Conservation (phyloP, 2,329 filamentous ascomycete genomes). For the Aspergillus sergii region DNA sequence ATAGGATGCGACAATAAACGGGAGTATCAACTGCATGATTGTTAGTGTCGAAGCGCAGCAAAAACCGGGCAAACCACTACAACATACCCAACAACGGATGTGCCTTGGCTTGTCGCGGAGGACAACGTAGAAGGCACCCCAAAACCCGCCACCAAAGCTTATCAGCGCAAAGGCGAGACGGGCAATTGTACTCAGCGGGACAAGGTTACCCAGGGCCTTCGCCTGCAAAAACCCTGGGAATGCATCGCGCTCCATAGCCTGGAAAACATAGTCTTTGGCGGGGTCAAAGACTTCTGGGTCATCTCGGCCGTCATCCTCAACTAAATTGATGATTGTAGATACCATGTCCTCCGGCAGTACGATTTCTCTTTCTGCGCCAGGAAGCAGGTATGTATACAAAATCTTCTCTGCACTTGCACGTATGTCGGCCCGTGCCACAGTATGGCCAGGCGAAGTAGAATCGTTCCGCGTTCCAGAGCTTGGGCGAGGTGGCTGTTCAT, state of each 20-base stretch:
- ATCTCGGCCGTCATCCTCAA: constrained; percentile 88
- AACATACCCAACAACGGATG: constrained; percentile 83
- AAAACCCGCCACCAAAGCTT: constrained; percentile 88
- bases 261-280: constrained; percentile 98
- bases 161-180: constrained; percentile 83
- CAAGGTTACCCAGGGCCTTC: constrained; percentile 93
- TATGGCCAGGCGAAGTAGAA: constrained; percentile 80
- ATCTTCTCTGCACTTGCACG: constrained; percentile 96
- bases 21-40: constrained; percentile 68
- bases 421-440: constrained; percentile 85
- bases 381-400: constrained; percentile 93
- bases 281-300: constrained; percentile 97
- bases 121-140: constrained; percentile 91
- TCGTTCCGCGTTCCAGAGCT: constrained; percentile 69
- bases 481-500: constrained; percentile 54
- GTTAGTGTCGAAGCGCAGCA: constrained; percentile 24
- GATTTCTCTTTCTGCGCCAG: constrained; percentile 95
- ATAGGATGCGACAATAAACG: constrained; percentile 90
- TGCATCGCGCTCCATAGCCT: constrained; percentile 99
- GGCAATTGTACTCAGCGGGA: constrained; percentile 85
- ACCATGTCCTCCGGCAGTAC: constrained; percentile 87
- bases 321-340: constrained; percentile 78
- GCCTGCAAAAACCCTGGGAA: constrained; percentile 94
- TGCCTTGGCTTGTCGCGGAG: constrained; percentile 77
- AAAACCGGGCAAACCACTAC: background rate